Conservation (phyloP, 495 filamentous ascomycete species). For the Aspergillus biplanus region DNA sequence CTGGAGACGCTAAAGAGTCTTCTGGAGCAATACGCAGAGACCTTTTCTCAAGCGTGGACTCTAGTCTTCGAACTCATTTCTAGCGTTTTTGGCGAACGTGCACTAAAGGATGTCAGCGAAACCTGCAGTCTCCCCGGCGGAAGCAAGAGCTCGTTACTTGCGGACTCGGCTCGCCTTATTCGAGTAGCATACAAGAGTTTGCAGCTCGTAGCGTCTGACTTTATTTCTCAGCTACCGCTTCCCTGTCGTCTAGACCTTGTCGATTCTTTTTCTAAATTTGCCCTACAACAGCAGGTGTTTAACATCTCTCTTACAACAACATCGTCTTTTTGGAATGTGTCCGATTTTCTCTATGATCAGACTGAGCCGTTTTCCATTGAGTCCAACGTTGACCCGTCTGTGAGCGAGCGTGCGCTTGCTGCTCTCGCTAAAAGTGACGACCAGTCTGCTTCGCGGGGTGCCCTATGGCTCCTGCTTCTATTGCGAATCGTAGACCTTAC, state of each 20-base stretch:
- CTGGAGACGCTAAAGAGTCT: conserved; percentile 81
- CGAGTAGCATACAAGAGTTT: conserved; percentile 83
- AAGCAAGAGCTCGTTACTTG: conserved; percentile 34
- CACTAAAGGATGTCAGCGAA: conserved; percentile 28
- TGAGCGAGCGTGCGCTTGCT: conserved; percentile 46
- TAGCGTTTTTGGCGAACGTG: conserved; percentile 69
- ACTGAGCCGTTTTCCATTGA: conserved; percentile 53
- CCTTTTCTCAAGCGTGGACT: conserved; percentile 79
- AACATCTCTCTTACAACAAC: conserved; percentile 95
- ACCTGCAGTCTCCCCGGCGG: neutral
- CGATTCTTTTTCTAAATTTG: conserved; percentile 86
- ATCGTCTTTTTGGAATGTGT: conserved; percentile 93
- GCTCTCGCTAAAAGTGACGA: conserved; percentile 39
- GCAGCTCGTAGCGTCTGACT: conserved; percentile 94
- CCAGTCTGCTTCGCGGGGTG: conserved; percentile 48
- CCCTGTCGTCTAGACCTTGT: conserved; percentile 80
- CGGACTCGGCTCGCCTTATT: conserved; percentile 73
- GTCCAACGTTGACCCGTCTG: conserved; percentile 38
- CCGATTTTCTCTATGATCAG: conserved; percentile 72
- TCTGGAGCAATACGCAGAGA: conserved; percentile 87
- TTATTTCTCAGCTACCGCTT: conserved; percentile 76
- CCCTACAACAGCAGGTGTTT: conserved; percentile 83
- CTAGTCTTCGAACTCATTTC: conserved; percentile 82
- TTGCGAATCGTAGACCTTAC: conserved; percentile 76
- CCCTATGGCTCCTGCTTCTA: conserved; percentile 86